A percentile compares a stretch with the other conserved stretches of the same genome.
These are phyloP conservation scores for Pholiota conissans DNA, from an alignment of 768 basidiomycete species.

Conservation along the genomic window DNA sequence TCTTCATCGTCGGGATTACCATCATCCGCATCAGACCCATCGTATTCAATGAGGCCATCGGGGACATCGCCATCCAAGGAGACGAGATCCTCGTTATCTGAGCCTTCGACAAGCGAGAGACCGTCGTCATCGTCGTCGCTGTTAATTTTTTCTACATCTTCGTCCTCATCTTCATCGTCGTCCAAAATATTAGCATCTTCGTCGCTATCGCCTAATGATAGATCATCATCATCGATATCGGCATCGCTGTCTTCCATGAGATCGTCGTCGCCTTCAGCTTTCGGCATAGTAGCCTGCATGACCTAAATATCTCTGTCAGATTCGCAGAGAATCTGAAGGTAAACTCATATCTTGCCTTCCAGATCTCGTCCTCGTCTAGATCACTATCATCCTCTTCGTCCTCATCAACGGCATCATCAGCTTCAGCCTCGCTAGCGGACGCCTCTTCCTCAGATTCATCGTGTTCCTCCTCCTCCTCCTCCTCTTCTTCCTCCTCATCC, in stretches of 20 bases:
- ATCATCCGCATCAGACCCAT: constrained; percentile 50
- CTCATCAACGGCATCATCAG: constrained; percentile 33
- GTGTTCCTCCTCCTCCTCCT: constrained; percentile 40
- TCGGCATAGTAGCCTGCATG: constrained; percentile 87
- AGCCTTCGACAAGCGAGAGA: constrained; percentile 60
- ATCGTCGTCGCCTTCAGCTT: constrained; percentile 46
- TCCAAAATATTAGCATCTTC: constrained; percentile 25
- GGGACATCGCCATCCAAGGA: constrained; percentile 56
- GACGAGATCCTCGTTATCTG: constrained; percentile 72
- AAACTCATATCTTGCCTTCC: constrained; percentile 67
- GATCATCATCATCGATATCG: constrained; percentile 28
- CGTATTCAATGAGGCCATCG: constrained; percentile 58
- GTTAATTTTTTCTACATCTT: constrained; percentile 4
- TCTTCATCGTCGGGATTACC: constrained; percentile 43
- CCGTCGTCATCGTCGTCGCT: constrained; percentile 35
- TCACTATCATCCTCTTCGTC: constrained; percentile 43
- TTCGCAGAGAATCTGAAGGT: background rate
- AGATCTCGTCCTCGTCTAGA: constrained; percentile 64
- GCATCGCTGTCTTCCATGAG: constrained; percentile 40
- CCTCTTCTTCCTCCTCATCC: constrained; percentile 39
- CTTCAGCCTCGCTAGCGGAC: constrained; percentile 29
- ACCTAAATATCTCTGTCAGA: constrained; percentile 47
- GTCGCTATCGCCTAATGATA: constrained; percentile 27
- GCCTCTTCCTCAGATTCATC: constrained; percentile 29
- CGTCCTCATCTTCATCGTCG: constrained; percentile 20